Percentiles rank a stretch among this genome's conserved stretches.
These are phyloP conservation scores for Coriolopsis trogii DNA, from an alignment of 1,284 basidiomycete genomes.

Conservation along the genomic window DNA sequence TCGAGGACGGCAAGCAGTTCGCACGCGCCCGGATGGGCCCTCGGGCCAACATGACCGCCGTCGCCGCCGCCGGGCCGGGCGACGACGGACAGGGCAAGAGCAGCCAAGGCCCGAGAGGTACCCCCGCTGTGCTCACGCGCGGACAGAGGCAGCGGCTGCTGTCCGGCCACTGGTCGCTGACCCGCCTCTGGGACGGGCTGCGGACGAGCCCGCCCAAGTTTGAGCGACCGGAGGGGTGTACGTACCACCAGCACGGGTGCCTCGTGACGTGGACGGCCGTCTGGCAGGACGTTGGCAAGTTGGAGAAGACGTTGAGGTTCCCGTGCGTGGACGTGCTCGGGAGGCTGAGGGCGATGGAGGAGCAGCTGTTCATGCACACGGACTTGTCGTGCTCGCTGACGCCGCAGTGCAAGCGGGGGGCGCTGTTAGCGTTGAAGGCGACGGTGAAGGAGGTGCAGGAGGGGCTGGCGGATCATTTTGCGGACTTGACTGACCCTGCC, in stretches of 20 bases:
- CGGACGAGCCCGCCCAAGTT: conserved; percentile 29
- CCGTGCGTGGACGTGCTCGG: conserved; percentile 33
- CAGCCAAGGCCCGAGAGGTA: too few species aligned
- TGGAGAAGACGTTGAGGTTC: conserved; percentile 19
- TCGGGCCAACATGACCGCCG: neutral
- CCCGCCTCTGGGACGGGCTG: conserved; percentile 32
- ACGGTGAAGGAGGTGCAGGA: conserved; percentile 30
- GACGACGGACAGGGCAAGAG: conserved; percentile 4
- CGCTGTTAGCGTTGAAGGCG: conserved; percentile 34
- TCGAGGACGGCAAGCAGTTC: conserved; percentile 18
- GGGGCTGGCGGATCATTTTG: conserved; percentile 31
- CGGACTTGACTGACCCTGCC: conserved; percentile 20
- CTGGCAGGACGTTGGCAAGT: conserved; percentile 29
- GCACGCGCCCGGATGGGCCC: conserved; percentile 6
- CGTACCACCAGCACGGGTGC: conserved; percentile 36
- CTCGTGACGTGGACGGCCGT: conserved; percentile 30
- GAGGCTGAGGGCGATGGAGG: conserved; percentile 30
- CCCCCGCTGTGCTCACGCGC: conserved; percentile 24
- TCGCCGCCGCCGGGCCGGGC: conserved; percentile 1
- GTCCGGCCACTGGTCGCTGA: conserved; percentile 34
- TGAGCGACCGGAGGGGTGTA: conserved; percentile 32
- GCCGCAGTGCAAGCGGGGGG: conserved; percentile 36
- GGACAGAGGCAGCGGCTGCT: conserved; percentile 32
- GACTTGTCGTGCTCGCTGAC: conserved; percentile 32
- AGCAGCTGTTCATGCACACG: conserved; percentile 25